Base-by-base conservation (phyloP, 1,284 basidiomycete genomes). In the Anthracocystis panici-leucophaei region DNA sequence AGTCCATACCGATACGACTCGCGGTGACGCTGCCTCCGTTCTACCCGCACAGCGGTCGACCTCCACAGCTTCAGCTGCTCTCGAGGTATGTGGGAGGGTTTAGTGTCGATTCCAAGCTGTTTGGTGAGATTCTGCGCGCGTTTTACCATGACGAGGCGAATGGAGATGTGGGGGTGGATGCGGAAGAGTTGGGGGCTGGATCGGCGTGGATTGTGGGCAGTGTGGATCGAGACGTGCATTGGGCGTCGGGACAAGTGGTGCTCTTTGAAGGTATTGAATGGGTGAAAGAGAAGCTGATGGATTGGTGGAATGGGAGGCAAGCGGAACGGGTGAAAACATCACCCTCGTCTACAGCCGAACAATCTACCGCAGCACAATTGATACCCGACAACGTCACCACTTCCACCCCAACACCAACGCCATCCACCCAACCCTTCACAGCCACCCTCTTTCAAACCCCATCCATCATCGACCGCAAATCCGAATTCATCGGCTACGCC, bases 251-350 rank as follows among this genome's bases (percentile, higher is more conserved):
- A 5, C 66, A 81, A 29, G 78, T 82, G 14, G 72, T 81, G 31
- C 54, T 86, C 14, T 86, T 85, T 42, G 85, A 86, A 56, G 84
- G 82, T 11, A 73, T 85, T 38, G 85, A 86, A 56, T 70, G 69
- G 67, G 84, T 81, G 14, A 76, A 77, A 27, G 84, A 85, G 50
- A 62, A 65, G 27, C 64, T 84, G 7, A 41, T 60, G 18, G 54
- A 52, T 16, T 86, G 84, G 83, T 80, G 75, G 53, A 61, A 25
- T 23, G 72, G 44, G 2, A 56, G 57, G 18, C 57, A 77, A 25
- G 49, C 58, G 2, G 60, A 58, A 31, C 51, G 69, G 4, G 14
- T 31, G 0, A 48, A 65, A 29, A 16, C 18, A 5, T 52, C 56
- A 4, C 31, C 63, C n/a, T 29, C 38, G 14, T 12, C 51, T 9